Conservation (phyloP, 495 filamentous ascomycete genomes). For the Melanomma pulvis-pyrius region DNA sequence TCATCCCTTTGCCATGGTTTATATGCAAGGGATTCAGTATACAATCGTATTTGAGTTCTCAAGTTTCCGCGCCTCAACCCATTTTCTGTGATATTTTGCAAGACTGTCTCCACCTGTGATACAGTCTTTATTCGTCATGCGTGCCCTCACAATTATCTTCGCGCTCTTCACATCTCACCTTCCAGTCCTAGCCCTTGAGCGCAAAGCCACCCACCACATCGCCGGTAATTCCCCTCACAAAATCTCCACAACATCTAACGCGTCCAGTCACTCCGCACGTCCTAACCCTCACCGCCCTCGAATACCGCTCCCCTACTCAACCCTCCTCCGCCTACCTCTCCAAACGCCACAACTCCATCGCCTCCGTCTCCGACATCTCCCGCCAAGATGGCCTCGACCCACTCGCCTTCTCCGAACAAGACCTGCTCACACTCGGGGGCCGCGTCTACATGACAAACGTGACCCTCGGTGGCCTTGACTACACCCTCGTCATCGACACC, state of each 20-base stretch:
- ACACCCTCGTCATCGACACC: conserved; percentile 61
- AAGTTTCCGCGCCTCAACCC: not conserved
- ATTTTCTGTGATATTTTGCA: not conserved
- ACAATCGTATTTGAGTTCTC: not conserved
- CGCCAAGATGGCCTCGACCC: not conserved
- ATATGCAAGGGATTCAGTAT: not conserved
- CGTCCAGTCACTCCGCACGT: conserved; percentile 7
- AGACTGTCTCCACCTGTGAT: too few species aligned
- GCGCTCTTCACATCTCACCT: not conserved
- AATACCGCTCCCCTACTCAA: not conserved
- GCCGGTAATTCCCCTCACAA: not conserved
- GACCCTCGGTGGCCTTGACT: conserved; percentile 49
- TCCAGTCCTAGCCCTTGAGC: not conserved
- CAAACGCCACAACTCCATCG: not conserved
- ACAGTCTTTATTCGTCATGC: not conserved
- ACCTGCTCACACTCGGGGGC: conserved; percentile 19
- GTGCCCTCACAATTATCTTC: not conserved
- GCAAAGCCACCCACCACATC: not conserved
- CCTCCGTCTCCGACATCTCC: not conserved
- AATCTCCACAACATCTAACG: not conserved
- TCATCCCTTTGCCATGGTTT: not conserved
- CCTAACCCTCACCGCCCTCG: not conserved
- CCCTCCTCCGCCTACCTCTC: not conserved
- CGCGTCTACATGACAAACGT: conserved; percentile 39
- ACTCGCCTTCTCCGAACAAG: not conserved